Conservation (phyloP, 192 early-diverging fungal species). For the Coemansia sp. region DNA sequence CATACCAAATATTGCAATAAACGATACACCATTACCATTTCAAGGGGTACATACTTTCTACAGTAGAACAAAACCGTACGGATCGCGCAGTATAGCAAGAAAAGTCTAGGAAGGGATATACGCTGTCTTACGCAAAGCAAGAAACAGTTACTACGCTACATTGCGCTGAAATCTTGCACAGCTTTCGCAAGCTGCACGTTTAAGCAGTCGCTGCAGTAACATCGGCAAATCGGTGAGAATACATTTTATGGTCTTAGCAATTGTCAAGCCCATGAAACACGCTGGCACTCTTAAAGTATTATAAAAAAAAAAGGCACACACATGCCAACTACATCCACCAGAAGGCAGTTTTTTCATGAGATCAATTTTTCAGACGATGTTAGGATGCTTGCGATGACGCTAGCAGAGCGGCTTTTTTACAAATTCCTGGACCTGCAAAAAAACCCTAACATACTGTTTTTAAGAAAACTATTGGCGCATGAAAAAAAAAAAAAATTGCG, state of each 20-base stretch:
- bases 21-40: background rate
- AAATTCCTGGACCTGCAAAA: background rate
- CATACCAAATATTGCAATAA: background rate
- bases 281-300: background rate
- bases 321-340: background rate
- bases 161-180: background rate
- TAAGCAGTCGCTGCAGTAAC: background rate
- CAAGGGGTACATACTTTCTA: background rate
- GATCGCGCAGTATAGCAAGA: background rate
- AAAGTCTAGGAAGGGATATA: background rate
- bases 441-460: background rate
- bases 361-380: too few species aligned
- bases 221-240: background rate
- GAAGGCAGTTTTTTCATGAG: too few species aligned
- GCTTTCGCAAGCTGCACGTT: background rate
- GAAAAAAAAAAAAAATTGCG: too few species aligned
- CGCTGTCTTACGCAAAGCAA: background rate
- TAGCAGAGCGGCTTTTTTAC: too few species aligned
- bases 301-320: background rate
- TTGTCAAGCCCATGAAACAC: background rate
- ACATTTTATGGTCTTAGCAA: background rate
- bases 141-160: background rate
- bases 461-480: too few species aligned
- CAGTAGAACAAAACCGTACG: background rate
- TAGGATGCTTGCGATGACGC: too few species aligned